Evolutionary conservation across 148 eudicot genomes (phyloP).

Genomic region (Nepenthes mirabilis): DNA sequence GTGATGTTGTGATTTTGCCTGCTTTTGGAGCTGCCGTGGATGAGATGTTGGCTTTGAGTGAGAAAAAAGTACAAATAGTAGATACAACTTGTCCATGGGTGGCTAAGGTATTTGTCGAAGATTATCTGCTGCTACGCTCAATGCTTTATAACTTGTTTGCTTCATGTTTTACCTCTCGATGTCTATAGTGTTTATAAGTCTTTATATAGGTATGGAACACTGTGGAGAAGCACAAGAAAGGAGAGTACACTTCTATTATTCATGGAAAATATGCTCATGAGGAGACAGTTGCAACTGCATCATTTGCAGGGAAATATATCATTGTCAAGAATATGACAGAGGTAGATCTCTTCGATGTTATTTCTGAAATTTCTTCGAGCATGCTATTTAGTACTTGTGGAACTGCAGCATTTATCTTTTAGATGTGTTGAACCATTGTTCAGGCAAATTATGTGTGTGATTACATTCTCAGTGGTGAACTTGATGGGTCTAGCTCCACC

Average conservation of each 20-base stretch:
- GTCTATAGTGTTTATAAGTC: conserved; percentile 1
- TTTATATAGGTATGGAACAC: conserved; percentile 68
- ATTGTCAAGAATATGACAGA: conserved; percentile 84
- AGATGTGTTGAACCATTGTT: conserved; percentile 6
- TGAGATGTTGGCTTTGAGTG: conserved; percentile 71
- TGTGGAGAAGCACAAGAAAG: conserved; percentile 96
- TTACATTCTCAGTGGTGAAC: conserved; percentile 86
- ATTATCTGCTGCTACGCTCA: conserved; percentile 8
- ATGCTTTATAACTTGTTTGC: background rate
- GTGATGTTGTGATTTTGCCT: conserved; percentile 86
- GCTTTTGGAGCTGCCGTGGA: conserved; percentile 99
- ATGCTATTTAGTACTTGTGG: background rate
- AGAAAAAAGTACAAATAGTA: conserved; percentile 84
- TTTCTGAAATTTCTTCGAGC: conserved; percentile 2
- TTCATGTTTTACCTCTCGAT: conserved; percentile 1
- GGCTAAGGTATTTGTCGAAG: conserved; percentile 44
- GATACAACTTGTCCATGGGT: conserved; percentile 99
- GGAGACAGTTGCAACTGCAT: conserved; percentile 94
- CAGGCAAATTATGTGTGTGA: conserved; percentile 92
- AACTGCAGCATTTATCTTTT: conserved; percentile 4
- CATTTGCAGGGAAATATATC: conserved; percentile 81
- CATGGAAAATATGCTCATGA: conserved; percentile 94
- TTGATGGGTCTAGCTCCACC: conserved; percentile 97
- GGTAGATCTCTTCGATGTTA: conserved; percentile 24
- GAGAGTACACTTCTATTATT: conserved; percentile 88